Conservation (phyloP, 257 asterid genomes). For the Solanum pinnatisectum region DNA sequence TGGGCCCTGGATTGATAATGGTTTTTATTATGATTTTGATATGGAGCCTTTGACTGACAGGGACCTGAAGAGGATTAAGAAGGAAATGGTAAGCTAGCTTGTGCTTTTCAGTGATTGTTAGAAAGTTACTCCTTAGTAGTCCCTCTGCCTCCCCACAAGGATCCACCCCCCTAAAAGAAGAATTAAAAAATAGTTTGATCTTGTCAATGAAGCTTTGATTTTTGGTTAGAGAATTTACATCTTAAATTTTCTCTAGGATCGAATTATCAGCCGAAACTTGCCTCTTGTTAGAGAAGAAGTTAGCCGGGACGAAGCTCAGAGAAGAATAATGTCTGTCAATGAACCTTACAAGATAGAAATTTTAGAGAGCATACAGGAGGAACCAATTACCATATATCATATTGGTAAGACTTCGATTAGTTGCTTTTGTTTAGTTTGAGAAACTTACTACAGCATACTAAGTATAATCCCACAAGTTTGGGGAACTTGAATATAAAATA, state of each 20-base stretch:
- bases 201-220: conserved; percentile 1
- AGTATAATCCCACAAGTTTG: neutral
- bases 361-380: conserved; percentile 75
- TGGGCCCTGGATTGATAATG: conserved; percentile 96
- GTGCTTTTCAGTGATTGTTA: neutral
- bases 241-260: conserved; percentile 66
- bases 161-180: neutral
- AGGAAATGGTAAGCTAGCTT: conserved; percentile 73
- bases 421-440: neutral
- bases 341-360: conserved; percentile 95
- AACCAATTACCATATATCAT: conserved; percentile 85
- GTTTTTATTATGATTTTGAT: conserved; percentile 93
- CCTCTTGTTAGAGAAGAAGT: conserved; percentile 92
- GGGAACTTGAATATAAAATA: neutral
- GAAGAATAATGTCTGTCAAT: conserved; percentile 60
- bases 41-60: conserved; percentile 86
- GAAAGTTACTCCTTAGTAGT: neutral
- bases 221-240: conserved; percentile 24
- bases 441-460: neutral
- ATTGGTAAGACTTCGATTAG: conserved; percentile 39
- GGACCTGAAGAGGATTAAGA: conserved; percentile 85
- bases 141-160: neutral
- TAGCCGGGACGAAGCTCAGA: conserved; percentile 73
- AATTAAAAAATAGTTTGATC: neutral
- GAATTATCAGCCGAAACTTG: conserved; percentile 64